Evolutionary conservation across 2,329 filamentous ascomycete genomes (phyloP).

Genomic region (Fusarium bulbicola): DNA sequence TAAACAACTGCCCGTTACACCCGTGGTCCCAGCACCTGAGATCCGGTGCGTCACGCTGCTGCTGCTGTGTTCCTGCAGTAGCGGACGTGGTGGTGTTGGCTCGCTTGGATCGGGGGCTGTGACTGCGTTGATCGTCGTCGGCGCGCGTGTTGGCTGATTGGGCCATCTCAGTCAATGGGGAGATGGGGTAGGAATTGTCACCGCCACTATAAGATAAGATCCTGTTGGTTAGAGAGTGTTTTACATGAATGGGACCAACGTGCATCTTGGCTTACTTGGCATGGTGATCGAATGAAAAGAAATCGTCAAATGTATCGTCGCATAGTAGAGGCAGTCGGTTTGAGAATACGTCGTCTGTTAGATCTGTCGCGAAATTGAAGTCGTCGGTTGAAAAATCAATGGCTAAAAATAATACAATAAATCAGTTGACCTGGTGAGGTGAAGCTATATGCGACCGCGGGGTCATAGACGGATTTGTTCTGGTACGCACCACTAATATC

Average conservation of each 20-base stretch:
- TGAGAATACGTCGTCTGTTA: background rate
- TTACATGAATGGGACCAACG: background rate
- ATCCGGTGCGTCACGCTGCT: background rate
- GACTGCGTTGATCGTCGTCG: background rate
- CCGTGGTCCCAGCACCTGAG: slow-evolving; percentile 5
- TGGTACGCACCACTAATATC: background rate
- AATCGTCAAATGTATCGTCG: background rate
- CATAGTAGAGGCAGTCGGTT: background rate
- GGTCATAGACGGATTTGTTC: background rate
- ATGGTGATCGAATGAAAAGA: background rate
- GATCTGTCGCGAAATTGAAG: background rate
- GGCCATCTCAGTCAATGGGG: background rate
- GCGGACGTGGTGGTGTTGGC: background rate
- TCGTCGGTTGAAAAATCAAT: background rate
- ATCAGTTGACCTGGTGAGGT: background rate
- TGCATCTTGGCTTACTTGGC: background rate
- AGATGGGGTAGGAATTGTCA: background rate
- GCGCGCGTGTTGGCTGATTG: background rate
- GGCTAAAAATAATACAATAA: background rate
- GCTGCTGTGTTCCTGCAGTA: background rate
- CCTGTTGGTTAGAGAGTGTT: background rate
- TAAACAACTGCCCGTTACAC: background rate
- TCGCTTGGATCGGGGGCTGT: background rate
- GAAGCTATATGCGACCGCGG: background rate
- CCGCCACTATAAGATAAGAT: background rate